Conservation (phyloP, 306 rosid species). For the Canavalia gladiata region DNA sequence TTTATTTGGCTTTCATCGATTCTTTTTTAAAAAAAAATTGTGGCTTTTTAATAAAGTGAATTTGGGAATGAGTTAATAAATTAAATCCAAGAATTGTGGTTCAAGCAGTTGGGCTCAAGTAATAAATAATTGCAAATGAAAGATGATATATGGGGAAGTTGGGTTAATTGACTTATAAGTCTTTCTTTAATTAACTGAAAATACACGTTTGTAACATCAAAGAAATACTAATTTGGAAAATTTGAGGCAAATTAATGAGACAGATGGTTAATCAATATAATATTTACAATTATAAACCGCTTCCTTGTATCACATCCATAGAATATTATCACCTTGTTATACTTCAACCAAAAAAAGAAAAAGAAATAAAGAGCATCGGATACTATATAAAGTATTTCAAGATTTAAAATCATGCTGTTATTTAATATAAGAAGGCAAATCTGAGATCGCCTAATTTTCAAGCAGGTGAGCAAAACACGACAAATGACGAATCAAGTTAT, state of each 20-base stretch:
- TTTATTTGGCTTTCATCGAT: neutral
- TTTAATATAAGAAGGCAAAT: constrained; percentile 32
- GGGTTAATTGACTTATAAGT: neutral
- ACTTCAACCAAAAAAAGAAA: neutral
- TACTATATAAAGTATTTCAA: constrained; percentile 32
- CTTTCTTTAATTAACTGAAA: neutral
- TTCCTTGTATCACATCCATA: constrained; percentile 2
- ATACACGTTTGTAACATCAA: neutral
- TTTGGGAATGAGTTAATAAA: neutral
- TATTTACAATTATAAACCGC: constrained; percentile 1
- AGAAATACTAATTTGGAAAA: neutral
- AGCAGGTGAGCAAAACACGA: constrained; percentile 42
- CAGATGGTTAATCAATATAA: neutral
- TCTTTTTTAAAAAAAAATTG: neutral
- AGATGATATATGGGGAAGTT: neutral
- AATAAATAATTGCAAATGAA: neutral
- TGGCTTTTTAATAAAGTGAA: neutral
- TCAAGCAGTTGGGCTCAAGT: neutral
- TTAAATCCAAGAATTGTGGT: neutral
- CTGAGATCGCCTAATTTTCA: constrained; percentile 49
- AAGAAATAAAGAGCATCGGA: constrained; percentile 41
- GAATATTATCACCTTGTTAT: constrained; percentile 7
- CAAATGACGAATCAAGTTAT: constrained; percentile 28
- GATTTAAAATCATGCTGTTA: neutral
- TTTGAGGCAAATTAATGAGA: neutral